These are phyloP conservation scores for Chimonanthus salicifolius DNA, from an alignment of 164 flowering plant species.

Conservation along the genomic window DNA sequence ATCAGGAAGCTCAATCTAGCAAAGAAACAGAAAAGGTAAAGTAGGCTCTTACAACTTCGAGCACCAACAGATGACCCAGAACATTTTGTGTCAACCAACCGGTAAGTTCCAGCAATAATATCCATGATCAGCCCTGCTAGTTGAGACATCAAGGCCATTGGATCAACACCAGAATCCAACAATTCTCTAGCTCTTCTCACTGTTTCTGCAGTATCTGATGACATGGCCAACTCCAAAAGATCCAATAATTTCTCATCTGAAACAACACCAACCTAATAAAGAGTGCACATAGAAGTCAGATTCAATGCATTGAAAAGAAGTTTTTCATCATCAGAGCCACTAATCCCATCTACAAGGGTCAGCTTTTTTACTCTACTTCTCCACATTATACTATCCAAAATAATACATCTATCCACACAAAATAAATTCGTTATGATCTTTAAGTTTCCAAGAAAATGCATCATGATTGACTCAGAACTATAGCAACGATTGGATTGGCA, in stretches of 20 bases:
- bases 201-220: slow-evolving; percentile 91
- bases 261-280: slow-evolving; percentile 79
- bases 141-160: slow-evolving; percentile 91
- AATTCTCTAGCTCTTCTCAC: slow-evolving; percentile 86
- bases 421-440: background rate
- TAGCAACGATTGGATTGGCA: background rate
- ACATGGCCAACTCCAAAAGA: slow-evolving; percentile 90
- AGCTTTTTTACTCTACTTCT: too few species aligned
- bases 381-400: too few species aligned
- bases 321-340: background rate
- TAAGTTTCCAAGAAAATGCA: background rate
- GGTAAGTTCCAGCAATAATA: slow-evolving; percentile 88
- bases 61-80: slow-evolving; percentile 43
- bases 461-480: background rate
- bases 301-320: background rate
- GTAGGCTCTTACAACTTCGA: slow-evolving; percentile 56
- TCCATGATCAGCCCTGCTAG: slow-evolving; percentile 96
- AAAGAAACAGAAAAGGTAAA: background rate
- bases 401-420: too few species aligned
- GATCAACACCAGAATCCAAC: slow-evolving; percentile 92
- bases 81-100: slow-evolving; percentile 33
- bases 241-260: slow-evolving; percentile 88
- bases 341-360: too few species aligned
- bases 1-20: background rate
- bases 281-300: background rate